phyloP scores from a whole-genome alignment of 768 basidiomycete genomes.

The Suillus bovinus region DNA sequence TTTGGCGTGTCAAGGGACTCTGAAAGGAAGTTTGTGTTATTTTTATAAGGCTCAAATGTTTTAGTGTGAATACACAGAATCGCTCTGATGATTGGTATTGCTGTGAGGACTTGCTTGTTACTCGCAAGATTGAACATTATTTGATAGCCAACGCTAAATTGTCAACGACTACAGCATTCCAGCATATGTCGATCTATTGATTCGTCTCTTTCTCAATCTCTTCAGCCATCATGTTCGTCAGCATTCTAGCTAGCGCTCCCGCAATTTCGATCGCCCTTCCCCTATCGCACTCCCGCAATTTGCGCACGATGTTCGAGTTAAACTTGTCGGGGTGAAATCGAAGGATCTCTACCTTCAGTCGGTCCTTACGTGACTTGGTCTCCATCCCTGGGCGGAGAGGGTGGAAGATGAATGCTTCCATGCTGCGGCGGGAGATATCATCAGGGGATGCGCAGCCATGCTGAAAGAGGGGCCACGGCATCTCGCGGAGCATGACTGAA shows the following conservation, averaged over 20 bases:
- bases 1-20: no score
- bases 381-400: constrained; percentile 29
- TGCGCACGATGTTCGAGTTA: constrained; percentile 35
- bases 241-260: constrained; percentile 40
- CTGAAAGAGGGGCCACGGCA: constrained; percentile 48
- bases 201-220: constrained; percentile 1
- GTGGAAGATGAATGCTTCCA: constrained; percentile 44
- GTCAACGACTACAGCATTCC: background rate
- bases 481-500: constrained; percentile 27
- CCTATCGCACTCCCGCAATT: constrained; percentile 35
- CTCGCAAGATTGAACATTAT: no score
- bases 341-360: constrained; percentile 45
- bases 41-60: background rate
- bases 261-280: constrained; percentile 36
- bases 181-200: background rate
- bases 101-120: background rate
- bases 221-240: constrained; percentile 38
- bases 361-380: constrained; percentile 35
- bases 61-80: background rate
- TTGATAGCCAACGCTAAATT: no score
- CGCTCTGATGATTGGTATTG: background rate
- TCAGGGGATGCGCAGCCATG: constrained; percentile 18
- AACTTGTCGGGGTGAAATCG: constrained; percentile 62
- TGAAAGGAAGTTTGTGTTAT: background rate
- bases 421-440: constrained; percentile 36